Evolutionary conservation across 345 rosid genomes (phyloP).

Genomic region (Ceriops tagal): DNA sequence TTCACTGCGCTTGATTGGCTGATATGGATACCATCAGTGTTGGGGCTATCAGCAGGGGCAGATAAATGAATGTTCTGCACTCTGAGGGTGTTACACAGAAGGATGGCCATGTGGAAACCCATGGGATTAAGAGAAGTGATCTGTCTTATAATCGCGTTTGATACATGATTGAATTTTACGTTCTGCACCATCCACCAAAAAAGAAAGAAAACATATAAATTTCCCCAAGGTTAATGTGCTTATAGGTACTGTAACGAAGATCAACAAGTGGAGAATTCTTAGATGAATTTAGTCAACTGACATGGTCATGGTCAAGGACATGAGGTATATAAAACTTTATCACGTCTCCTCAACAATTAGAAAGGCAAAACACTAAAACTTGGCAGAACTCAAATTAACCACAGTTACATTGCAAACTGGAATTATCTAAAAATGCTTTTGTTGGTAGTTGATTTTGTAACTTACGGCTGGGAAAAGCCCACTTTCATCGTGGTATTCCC

Average conservation of each 20-base stretch:
- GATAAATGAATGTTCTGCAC: conserved; percentile 20
- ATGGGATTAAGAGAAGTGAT: conserved; percentile 52
- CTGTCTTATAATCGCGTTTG: conserved; percentile 31
- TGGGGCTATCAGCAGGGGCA: conserved; percentile 56
- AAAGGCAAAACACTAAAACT: too few species aligned
- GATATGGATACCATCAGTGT: conserved; percentile 69
- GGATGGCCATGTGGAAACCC: conserved; percentile 56
- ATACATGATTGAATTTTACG: conserved; percentile 35
- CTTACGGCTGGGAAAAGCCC: conserved; percentile 23
- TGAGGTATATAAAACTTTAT: too few species aligned
- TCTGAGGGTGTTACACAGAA: conserved; percentile 32
- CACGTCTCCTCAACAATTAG: too few species aligned
- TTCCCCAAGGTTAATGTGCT: neutral
- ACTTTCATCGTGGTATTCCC: conserved; percentile 39
- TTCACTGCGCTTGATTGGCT: conserved; percentile 52
- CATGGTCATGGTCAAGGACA: too few species aligned
- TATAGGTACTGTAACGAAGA: too few species aligned
- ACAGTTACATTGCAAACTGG: too few species aligned
- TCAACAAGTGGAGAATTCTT: too few species aligned
- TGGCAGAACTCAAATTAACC: too few species aligned
- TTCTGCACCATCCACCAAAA: conserved; percentile 26
- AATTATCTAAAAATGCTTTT: neutral
- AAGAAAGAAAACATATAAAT: neutral
- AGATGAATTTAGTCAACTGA: too few species aligned
- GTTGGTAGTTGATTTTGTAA: neutral